Evolutionary conservation across 352 stramenopile genomes (phyloP).

Genomic region (Phytophthora cajani): DNA sequence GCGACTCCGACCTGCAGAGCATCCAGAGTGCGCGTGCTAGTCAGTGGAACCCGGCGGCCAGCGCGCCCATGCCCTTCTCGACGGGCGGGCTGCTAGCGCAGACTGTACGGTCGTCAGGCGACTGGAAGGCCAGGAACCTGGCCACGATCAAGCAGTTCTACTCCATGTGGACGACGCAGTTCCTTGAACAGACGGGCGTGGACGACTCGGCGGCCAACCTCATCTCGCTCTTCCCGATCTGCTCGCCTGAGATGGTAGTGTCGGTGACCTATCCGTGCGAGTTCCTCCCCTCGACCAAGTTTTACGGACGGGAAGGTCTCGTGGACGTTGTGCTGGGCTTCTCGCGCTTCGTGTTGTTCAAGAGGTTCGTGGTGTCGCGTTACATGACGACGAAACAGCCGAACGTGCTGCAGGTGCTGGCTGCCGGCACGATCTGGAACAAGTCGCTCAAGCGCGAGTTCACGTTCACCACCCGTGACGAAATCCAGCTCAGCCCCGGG

Average conservation of each 20-base stretch:
- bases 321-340: slow-evolving; percentile 82
- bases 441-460: slow-evolving; percentile 81
- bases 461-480: slow-evolving; percentile 82
- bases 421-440: slow-evolving; percentile 83
- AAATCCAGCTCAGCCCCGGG: slow-evolving; percentile 78
- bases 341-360: slow-evolving; percentile 78
- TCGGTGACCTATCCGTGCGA: slow-evolving; percentile 83
- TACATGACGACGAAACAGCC: slow-evolving; percentile 85
- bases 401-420: slow-evolving; percentile 80
- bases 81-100: slow-evolving; percentile 56
- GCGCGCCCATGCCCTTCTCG: slow-evolving; percentile 33
- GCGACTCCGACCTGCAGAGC: slow-evolving; percentile 64
- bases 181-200: slow-evolving; percentile 63
- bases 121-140: slow-evolving; percentile 88
- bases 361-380: slow-evolving; percentile 70
- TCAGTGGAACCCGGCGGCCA: slow-evolving; percentile 35
- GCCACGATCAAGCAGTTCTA: slow-evolving; percentile 88
- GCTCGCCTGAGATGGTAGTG: slow-evolving; percentile 79
- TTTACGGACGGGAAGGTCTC: slow-evolving; percentile 83
- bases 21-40: slow-evolving; percentile 28
- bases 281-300: slow-evolving; percentile 76
- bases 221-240: slow-evolving; percentile 82
- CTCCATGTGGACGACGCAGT: slow-evolving; percentile 77
- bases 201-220: slow-evolving; percentile 69
- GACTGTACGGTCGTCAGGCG: slow-evolving; percentile 75